Conservation (phyloP, 805 yeast genomes). For the Debaryomyces castellii region DNA sequence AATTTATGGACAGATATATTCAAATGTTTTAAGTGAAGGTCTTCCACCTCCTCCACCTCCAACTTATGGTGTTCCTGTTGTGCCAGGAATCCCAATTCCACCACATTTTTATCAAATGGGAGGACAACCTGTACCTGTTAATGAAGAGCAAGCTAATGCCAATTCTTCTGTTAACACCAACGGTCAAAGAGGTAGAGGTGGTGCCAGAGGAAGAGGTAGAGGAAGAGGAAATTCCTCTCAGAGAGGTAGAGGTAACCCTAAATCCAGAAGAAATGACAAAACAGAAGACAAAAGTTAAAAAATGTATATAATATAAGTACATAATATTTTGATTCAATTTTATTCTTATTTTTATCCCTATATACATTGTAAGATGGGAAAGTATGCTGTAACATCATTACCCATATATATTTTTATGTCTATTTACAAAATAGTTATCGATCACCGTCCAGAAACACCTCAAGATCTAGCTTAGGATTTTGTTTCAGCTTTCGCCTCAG, state of each 20-base stretch:
- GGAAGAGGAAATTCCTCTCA: slow-evolving; percentile 15
- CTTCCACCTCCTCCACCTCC: slow-evolving; percentile 9
- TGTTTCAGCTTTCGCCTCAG: background rate
- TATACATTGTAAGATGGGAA: background rate
- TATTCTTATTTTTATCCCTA: background rate
- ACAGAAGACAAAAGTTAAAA: background rate
- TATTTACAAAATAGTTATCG: no score
- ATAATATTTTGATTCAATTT: background rate
- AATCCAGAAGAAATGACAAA: background rate
- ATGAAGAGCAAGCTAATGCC: background rate
- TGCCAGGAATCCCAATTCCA: slow-evolving; percentile 38
- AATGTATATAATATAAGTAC: background rate
- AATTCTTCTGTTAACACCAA: background rate
- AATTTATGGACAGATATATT: slow-evolving; percentile 43
- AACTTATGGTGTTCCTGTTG: slow-evolving; percentile 20
- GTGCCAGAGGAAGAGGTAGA: slow-evolving; percentile 16
- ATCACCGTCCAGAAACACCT: no score
- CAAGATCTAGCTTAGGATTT: background rate
- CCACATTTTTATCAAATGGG: slow-evolving; percentile 31
- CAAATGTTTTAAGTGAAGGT: slow-evolving; percentile 43
- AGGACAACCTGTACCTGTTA: slow-evolving; percentile 2
- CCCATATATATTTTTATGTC: no score
- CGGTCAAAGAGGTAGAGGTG: slow-evolving; percentile 12
- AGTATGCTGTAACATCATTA: background rate
- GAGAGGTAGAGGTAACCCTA: slow-evolving; percentile 16